Conservation (phyloP, 75 land plant species). For the Pinus albicaulis region DNA sequence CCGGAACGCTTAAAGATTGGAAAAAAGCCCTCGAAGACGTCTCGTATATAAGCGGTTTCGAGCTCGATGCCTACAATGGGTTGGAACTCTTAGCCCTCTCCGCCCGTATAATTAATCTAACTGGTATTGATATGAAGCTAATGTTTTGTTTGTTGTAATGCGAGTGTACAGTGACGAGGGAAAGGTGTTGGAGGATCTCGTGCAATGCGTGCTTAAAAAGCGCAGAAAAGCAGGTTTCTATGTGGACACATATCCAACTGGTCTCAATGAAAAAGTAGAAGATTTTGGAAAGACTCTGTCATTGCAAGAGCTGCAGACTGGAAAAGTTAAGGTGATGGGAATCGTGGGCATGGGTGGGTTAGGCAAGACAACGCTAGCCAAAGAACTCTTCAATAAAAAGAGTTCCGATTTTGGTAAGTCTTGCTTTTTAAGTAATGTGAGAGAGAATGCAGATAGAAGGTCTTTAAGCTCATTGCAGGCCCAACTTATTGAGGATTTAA, state of each 20-base stretch:
- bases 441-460: neutral
- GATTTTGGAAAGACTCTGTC: neutral
- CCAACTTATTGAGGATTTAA: neutral
- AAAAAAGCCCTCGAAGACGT: neutral
- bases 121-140: neutral
- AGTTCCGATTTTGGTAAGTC: neutral
- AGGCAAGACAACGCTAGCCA: slow-evolving; percentile 1
- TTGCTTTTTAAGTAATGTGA: neutral
- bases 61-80: neutral
- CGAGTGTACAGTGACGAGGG: neutral
- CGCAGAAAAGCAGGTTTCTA: neutral
- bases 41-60: neutral
- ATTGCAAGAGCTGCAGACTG: neutral
- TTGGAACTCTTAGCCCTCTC: neutral
- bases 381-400: neutral
- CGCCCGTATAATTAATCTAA: neutral
- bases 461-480: neutral
- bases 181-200: neutral
- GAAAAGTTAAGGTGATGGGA: neutral
- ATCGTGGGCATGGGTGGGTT: neutral
- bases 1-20: neutral
- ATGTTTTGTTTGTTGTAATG: neutral
- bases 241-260: neutral
- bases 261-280: neutral
- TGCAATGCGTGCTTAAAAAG: neutral